phyloP scores from a whole-genome alignment of 108 stramenopile species.

The Heterococcus sp. region DNA sequence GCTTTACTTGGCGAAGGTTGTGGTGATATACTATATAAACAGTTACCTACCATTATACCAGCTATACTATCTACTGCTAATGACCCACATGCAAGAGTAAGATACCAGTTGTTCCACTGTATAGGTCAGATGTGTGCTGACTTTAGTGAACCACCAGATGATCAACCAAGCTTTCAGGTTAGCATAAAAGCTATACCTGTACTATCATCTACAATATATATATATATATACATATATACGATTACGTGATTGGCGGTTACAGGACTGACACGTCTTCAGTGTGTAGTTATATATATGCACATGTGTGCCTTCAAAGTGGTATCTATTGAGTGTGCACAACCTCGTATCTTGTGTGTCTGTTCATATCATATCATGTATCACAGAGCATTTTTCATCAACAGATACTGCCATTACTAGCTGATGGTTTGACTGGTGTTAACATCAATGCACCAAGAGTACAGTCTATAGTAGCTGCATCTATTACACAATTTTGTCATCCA shows the following conservation, averaged over 20 bases:
- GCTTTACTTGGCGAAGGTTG: constrained; percentile 24
- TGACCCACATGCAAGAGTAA: constrained; percentile 30
- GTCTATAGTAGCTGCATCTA: constrained; percentile 14
- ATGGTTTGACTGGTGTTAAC: constrained; percentile 23
- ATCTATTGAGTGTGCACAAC: too few species aligned
- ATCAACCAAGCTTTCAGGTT: neutral
- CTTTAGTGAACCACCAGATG: constrained; percentile 6
- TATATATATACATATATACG: too few species aligned
- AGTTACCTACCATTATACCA: constrained; percentile 9
- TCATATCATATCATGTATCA: too few species aligned
- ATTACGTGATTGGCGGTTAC: too few species aligned
- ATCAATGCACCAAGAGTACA: constrained; percentile 21
- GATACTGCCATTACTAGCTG: constrained; percentile 14
- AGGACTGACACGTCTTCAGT: too few species aligned
- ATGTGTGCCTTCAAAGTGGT: too few species aligned
- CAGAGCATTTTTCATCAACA: neutral
- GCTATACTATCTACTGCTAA: constrained; percentile 1
- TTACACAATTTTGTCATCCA: constrained; percentile 32
- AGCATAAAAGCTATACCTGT: too few species aligned
- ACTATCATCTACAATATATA: too few species aligned
- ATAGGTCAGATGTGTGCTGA: constrained; percentile 21
- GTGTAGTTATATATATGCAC: too few species aligned
- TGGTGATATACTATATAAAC: neutral
- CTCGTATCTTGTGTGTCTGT: too few species aligned
- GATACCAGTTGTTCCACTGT: constrained; percentile 9